These are phyloP conservation scores for Talaromyces albobiverticillius DNA, from an alignment of 2,329 filamentous ascomycete genomes.

Conservation along the genomic window DNA sequence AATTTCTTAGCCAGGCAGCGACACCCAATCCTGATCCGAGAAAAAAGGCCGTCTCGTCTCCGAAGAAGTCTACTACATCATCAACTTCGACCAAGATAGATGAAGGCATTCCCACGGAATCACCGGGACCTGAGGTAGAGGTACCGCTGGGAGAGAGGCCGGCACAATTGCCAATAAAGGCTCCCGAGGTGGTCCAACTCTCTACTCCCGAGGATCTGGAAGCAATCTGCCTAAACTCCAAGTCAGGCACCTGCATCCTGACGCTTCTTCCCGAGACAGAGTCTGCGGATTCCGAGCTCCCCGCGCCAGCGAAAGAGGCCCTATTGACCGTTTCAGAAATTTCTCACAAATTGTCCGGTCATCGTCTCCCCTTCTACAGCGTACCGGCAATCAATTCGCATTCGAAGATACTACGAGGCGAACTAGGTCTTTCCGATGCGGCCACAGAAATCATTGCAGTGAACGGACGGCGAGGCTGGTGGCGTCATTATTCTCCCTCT, in stretches of 20 bases:
- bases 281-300: constrained; percentile 49
- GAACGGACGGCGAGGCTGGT: constrained; percentile 85
- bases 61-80: constrained; percentile 46
- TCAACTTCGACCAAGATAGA: constrained; percentile 42
- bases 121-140: constrained; percentile 50
- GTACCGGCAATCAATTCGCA: constrained; percentile 63
- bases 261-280: constrained; percentile 62
- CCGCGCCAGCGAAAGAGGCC: constrained; percentile 47
- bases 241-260: constrained; percentile 80
- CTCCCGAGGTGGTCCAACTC: constrained; percentile 66
- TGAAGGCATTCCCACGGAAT: constrained; percentile 48
- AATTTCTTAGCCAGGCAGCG: constrained; percentile 77
- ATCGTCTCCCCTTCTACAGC: constrained; percentile 74
- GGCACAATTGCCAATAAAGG: constrained; percentile 51
- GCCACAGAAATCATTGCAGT: constrained; percentile 73
- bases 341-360: constrained; percentile 68
- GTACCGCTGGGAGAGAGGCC: constrained; percentile 33
- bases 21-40: constrained; percentile 70
- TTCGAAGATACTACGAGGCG: constrained; percentile 53
- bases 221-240: constrained; percentile 69
- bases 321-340: constrained; percentile 68
- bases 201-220: constrained; percentile 62
- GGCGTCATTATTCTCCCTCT: constrained; percentile 63
- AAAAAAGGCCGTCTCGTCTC: constrained; percentile 35
- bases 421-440: constrained; percentile 57